A percentile compares a stretch with the other conserved stretches of the same genome.
Conservation (phyloP, 148 eudicot species). For the Cornus kousa region DNA sequence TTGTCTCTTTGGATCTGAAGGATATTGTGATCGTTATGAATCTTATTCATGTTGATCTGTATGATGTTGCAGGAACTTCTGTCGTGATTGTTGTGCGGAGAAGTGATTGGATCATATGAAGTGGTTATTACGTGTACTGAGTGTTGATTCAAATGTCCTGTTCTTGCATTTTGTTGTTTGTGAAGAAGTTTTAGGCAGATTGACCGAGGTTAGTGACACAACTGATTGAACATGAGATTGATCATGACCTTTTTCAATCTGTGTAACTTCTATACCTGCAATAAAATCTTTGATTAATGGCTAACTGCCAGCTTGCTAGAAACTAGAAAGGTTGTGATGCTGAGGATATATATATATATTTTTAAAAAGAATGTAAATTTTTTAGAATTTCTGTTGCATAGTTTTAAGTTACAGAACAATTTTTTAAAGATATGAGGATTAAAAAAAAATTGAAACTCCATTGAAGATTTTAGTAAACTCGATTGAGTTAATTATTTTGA, state of each 20-base stretch:
- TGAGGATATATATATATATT: too few relatives aligned
- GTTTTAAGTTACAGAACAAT: not conserved
- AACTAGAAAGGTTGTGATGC: too few relatives aligned
- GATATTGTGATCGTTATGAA: not conserved
- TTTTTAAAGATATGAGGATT: not conserved
- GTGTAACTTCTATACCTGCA: not conserved
- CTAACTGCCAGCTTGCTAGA: too few relatives aligned
- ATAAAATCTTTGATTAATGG: too few relatives aligned
- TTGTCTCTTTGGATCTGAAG: not conserved
- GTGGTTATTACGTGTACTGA: slow-evolving; percentile 23
- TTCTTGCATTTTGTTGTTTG: slow-evolving; percentile 13
- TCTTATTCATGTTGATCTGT: not conserved
- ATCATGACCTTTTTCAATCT: too few relatives aligned
- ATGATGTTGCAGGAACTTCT: not conserved
- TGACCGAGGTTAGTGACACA: slow-evolving; percentile 2
- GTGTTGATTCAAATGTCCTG: slow-evolving; percentile 22
- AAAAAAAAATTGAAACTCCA: not conserved
- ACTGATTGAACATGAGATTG: not conserved
- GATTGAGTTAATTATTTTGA: too few relatives aligned
- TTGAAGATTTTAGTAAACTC: not conserved
- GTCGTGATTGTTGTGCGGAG: slow-evolving; percentile 4
- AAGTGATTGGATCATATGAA: slow-evolving; percentile 36
- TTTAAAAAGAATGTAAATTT: not conserved
- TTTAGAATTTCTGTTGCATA: not conserved
- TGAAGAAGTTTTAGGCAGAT: slow-evolving; percentile 3